Base-by-base conservation (phyloP, 2,329 filamentous ascomycete genomes). In the Alternaria triticimaculans region DNA sequence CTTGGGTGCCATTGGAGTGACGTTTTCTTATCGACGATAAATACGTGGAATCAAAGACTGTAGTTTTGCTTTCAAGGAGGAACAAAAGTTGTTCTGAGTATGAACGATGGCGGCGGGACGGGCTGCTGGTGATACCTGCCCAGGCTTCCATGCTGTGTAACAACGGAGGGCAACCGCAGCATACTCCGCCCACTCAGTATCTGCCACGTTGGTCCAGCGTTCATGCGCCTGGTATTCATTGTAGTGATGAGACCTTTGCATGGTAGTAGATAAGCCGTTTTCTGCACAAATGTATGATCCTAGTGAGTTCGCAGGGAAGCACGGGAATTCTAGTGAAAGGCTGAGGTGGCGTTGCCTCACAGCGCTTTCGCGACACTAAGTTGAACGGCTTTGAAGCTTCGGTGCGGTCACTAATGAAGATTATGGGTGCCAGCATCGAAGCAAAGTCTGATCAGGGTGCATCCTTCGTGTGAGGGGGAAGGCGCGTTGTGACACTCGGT, bases 1-100 rank as follows among this genome's bases (percentile, higher is more conserved):
- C 10, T 21, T 45, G 7, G 5, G 43, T 21, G 43, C 18, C 43
- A 21, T 45, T 12, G 18, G 4, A 7, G 20, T 14, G 12, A 20
- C 6, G 11, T 18, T 44, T 30, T 30, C 5, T 5, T 6, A 6
- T 30, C 28, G 3, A 14, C 11, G 6, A 45, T 3, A 4, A 11
- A 5, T 4, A 45, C n/a, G 18, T 12, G 11, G 12, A n/a, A 8
- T 3, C 3, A 0, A 10, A 11, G 4, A 1, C 4, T 1, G 10
- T 21, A 7, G 11, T 14, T 21, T 11, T 21, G 6, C 5, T 21
- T 21, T 14, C 6, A 4, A 21, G 5, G 20, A 23, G 20, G 6
- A 21, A 8, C 2, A 21, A 23, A 10, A 3, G 43, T 23, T 14
- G 7, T 33, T 6, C 3, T 33, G 30, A 33, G 30, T 45, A 21